These are phyloP conservation scores for Naganishia friedmannii DNA, from an alignment of 768 basidiomycete genomes.

Conservation along the genomic window DNA sequence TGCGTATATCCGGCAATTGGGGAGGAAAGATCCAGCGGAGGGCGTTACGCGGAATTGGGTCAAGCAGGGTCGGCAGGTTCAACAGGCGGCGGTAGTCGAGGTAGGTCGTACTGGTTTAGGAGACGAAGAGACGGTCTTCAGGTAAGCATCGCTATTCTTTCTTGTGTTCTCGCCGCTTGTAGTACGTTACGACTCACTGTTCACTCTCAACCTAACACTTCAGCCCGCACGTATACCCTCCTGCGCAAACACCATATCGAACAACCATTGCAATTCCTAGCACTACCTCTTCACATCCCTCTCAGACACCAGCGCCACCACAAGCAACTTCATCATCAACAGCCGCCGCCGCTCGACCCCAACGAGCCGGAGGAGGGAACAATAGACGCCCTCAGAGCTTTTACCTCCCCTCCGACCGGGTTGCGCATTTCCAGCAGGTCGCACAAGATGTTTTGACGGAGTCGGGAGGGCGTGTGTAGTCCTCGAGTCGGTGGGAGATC, in stretches of 20 bases:
- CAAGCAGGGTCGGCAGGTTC: neutral
- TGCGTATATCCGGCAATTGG: neutral
- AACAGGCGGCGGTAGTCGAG: too few species aligned
- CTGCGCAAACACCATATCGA: too few species aligned
- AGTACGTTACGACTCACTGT: too few species aligned
- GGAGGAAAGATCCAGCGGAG: conserved; percentile 2
- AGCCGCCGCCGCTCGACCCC: neutral
- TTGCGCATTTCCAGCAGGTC: conserved; percentile 2
- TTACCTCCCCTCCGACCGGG: conserved; percentile 10
- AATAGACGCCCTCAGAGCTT: conserved; percentile 6
- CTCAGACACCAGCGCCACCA: neutral
- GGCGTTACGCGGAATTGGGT: conserved; percentile 8
- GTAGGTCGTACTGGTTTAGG: neutral
- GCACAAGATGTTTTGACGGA: neutral
- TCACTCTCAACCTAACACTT: too few species aligned
- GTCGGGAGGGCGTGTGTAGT: neutral
- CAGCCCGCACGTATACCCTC: too few species aligned
- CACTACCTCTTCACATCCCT: too few species aligned
- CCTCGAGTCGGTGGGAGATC: too few species aligned
- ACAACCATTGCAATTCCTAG: too few species aligned
- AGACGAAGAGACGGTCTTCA: neutral
- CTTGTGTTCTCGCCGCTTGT: too few species aligned
- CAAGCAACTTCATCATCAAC: too few species aligned
- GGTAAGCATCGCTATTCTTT: too few species aligned
- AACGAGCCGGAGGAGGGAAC: neutral